Conservation (phyloP, 148 eudicot genomes). For the Chenopodium album region DNA sequence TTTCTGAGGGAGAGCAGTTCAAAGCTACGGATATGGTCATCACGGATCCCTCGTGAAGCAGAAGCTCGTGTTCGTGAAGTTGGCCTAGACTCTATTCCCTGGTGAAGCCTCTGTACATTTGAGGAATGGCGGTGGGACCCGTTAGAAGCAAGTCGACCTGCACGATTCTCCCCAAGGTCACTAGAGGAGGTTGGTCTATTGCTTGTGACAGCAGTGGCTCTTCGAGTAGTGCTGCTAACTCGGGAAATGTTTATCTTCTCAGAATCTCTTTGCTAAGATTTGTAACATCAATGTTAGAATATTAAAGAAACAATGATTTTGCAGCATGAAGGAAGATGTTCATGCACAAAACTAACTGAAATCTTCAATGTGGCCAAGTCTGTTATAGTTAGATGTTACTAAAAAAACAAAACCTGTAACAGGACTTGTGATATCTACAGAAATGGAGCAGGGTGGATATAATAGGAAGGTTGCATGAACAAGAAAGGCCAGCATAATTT, state of each 20-base stretch:
- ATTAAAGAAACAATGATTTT: not conserved
- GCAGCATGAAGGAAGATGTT: not conserved
- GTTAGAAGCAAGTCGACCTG: constrained; percentile 43
- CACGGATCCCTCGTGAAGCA: constrained; percentile 53
- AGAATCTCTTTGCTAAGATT: constrained; percentile 53
- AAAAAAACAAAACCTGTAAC: too few species aligned
- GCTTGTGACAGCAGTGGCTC: constrained; percentile 52
- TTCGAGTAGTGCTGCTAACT: constrained; percentile 60
- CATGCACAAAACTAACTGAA: not conserved
- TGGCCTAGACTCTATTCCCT: constrained; percentile 47
- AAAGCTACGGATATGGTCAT: constrained; percentile 85
- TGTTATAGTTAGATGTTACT: not conserved
- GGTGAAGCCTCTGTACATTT: constrained; percentile 49
- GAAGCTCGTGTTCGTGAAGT: constrained; percentile 52
- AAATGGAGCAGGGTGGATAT: not conserved
- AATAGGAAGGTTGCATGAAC: not conserved
- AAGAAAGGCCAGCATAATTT: too few species aligned
- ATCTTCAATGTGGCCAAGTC: not conserved
- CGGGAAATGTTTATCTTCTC: constrained; percentile 57
- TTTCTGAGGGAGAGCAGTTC: constrained; percentile 82
- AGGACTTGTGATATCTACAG: not conserved
- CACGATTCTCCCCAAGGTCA: constrained; percentile 44
- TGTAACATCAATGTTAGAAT: constrained; percentile 13
- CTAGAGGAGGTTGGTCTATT: constrained; percentile 55
- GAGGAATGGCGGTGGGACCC: constrained; percentile 44